phyloP scores from a whole-genome alignment of 192 early-diverging fungal species.

The Gamsiella multidivaricata region DNA sequence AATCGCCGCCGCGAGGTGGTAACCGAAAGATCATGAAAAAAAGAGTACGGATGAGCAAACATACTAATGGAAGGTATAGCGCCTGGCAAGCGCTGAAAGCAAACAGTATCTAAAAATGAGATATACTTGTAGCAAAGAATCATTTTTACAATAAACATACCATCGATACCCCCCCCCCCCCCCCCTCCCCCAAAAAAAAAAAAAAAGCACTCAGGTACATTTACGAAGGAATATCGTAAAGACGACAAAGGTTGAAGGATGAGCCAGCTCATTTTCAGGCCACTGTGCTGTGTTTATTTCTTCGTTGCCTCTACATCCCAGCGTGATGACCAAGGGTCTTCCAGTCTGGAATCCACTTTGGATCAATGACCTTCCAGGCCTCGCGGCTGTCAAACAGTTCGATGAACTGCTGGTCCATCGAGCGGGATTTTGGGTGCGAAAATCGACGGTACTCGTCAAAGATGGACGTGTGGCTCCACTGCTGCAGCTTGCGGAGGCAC shows the following conservation, averaged over 20 bases:
- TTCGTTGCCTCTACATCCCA: constrained; percentile 1
- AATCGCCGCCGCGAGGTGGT: neutral
- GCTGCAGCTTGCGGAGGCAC: constrained; percentile 92
- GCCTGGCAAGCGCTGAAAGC: constrained; percentile 1
- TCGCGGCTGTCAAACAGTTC: constrained; percentile 80
- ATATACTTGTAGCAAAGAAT: too few relatives aligned
- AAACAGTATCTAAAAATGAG: too few relatives aligned
- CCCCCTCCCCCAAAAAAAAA: neutral
- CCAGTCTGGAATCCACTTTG: constrained; percentile 71
- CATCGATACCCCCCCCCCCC: neutral
- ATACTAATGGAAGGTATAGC: neutral
- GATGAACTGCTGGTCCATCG: constrained; percentile 90
- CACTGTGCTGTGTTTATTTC: neutral
- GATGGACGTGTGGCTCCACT: constrained; percentile 95
- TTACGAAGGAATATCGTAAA: too few relatives aligned
- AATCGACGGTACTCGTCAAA: constrained; percentile 98
- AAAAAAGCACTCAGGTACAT: neutral
- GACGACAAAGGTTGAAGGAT: neutral
- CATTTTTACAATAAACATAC: constrained; percentile 7
- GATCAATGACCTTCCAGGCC: constrained; percentile 73
- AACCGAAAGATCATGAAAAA: constrained; percentile 30
- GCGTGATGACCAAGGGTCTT: constrained; percentile 63
- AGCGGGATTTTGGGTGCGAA: constrained; percentile 83
- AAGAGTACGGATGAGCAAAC: constrained; percentile 37
- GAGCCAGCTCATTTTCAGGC: constrained; percentile 4